Percentiles rank a stretch among this genome's conserved stretches.
Conservation (phyloP, 1,139 yeast genomes). For the Yamadazyma mexicana region DNA sequence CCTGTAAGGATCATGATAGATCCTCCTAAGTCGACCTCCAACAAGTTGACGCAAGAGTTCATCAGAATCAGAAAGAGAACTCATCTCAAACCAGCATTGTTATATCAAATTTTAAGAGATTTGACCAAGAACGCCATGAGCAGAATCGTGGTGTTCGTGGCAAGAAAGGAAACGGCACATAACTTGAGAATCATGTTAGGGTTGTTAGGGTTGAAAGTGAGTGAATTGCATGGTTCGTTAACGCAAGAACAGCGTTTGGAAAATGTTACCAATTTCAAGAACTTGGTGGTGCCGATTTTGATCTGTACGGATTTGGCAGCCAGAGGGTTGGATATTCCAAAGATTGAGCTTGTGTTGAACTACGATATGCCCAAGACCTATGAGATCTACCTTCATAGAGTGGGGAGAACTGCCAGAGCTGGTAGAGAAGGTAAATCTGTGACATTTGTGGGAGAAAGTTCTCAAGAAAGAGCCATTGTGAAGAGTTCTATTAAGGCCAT, state of each 20-base stretch:
- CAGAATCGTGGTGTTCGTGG: constrained; percentile 84
- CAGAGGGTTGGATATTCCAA: constrained; percentile 98
- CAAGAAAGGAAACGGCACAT: constrained; percentile 90
- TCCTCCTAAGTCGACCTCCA: constrained; percentile 92
- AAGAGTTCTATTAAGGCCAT: constrained; percentile 74
- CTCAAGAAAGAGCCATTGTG: constrained; percentile 82
- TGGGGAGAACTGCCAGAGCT: constrained; percentile 99
- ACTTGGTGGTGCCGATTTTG: constrained; percentile 78
- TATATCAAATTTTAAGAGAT: constrained; percentile 68
- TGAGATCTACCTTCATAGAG: constrained; percentile 92
- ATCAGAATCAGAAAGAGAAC: constrained; percentile 93
- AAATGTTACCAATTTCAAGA: constrained; percentile 80
- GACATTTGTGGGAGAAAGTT: constrained; percentile 88
- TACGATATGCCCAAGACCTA: constrained; percentile 94
- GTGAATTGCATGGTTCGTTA: constrained; percentile 92
- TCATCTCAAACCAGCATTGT: constrained; percentile 74
- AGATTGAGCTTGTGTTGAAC: constrained; percentile 89
- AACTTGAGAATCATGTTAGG: constrained; percentile 82
- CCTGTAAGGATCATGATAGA: constrained; percentile 96
- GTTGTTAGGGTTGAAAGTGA: constrained; percentile 79
- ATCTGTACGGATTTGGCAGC: constrained; percentile 98
- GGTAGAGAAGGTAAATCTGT: constrained; percentile 94
- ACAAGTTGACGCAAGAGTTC: constrained; percentile 86
- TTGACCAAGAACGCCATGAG: constrained; percentile 60
- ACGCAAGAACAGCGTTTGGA: constrained; percentile 93